Evolutionary conservation across 805 yeast genomes (phyloP).

Genomic region (Millerago galiae): DNA sequence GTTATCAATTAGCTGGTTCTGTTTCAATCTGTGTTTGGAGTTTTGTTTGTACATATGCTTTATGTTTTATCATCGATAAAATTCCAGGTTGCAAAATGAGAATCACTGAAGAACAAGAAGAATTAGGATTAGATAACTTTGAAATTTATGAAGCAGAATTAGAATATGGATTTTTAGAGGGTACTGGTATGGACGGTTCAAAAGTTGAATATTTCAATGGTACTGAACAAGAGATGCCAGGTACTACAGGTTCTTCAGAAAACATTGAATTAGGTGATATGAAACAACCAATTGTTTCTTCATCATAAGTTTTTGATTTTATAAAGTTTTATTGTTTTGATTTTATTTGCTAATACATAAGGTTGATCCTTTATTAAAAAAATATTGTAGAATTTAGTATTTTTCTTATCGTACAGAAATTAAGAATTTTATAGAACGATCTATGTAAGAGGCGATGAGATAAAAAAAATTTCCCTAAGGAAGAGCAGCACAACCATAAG

Average conservation of each 20-base stretch:
- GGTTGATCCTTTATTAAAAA: not conserved
- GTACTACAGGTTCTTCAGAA: slow-evolving; percentile 2
- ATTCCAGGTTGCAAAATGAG: slow-evolving; percentile 46
- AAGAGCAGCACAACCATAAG: too few species aligned
- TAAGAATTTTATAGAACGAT: too few species aligned
- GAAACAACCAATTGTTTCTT: slow-evolving; percentile 3
- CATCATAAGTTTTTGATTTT: not conserved
- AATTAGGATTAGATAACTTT: slow-evolving; percentile 42
- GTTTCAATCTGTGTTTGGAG: slow-evolving; percentile 39
- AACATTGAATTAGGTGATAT: slow-evolving; percentile 6
- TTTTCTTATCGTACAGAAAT: not conserved
- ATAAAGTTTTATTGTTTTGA: not conserved
- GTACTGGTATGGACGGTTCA: not conserved
- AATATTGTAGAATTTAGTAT: not conserved
- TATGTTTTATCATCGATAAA: slow-evolving; percentile 41
- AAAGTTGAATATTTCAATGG: slow-evolving; percentile 15
- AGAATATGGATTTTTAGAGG: slow-evolving; percentile 25
- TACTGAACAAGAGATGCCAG: not conserved
- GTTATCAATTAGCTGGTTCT: slow-evolving; percentile 71
- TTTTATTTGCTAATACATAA: not conserved
- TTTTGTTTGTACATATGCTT: slow-evolving; percentile 32
- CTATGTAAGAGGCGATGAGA: too few species aligned
- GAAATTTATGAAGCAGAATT: slow-evolving; percentile 43
- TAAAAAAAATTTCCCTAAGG: too few species aligned
- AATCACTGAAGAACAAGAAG: slow-evolving; percentile 40